These are phyloP conservation scores for Mortierella sp. DNA, from an alignment of 371 early-diverging fungal genomes.

Conservation along the genomic window DNA sequence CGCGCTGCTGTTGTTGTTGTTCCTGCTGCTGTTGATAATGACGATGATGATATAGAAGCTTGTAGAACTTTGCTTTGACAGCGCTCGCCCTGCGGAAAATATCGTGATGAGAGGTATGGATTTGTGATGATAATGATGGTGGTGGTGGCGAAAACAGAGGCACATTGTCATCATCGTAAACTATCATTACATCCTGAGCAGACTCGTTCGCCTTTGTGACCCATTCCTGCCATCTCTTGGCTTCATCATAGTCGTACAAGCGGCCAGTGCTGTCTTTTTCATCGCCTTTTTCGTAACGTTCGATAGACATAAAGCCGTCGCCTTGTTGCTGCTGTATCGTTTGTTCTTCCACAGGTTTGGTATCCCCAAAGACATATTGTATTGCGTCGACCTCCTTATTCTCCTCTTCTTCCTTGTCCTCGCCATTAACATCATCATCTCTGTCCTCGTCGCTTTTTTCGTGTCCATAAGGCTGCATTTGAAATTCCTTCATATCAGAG, in stretches of 20 bases:
- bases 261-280: neutral
- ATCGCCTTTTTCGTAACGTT: too few relatives aligned
- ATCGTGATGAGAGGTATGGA: neutral
- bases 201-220: too few relatives aligned
- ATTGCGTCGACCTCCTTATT: neutral
- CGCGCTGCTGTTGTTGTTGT: too few relatives aligned
- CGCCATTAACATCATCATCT: neutral
- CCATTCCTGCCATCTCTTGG: too few relatives aligned
- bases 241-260: too few relatives aligned
- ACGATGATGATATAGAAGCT: slow-evolving; percentile 6
- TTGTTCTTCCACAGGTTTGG: too few relatives aligned
- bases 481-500: slow-evolving; percentile 13
- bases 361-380: too few relatives aligned
- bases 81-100: slow-evolving; percentile 11
- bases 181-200: too few relatives aligned
- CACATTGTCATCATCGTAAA: too few relatives aligned
- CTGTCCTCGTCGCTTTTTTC: neutral
- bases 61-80: slow-evolving; percentile 29
- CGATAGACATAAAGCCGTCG: too few relatives aligned
- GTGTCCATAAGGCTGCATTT: slow-evolving; percentile 24
- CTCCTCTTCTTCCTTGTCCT: neutral
- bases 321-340: too few relatives aligned
- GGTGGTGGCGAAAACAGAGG: neutral
- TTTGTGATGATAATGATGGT: neutral
- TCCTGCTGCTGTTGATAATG: neutral